Conservation (phyloP, 2,329 filamentous ascomycete genomes). For the Neophaeococcomyces aloes region DNA sequence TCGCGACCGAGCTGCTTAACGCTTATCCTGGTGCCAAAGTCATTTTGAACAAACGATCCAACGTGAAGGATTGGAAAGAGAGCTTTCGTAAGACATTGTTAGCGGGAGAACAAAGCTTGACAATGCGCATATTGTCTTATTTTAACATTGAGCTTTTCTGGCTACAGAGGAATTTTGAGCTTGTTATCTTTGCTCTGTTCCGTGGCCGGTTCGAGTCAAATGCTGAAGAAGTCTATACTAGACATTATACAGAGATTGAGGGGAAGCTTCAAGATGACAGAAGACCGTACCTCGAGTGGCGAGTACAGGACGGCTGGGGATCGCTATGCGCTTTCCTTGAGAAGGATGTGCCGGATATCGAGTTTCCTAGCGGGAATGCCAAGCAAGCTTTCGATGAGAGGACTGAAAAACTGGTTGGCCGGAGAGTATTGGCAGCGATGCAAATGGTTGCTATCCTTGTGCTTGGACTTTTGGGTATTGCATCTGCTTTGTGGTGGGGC, state of each 20-base stretch:
- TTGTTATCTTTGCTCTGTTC: background rate
- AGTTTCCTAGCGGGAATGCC: conserved; percentile 29
- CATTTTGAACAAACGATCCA: background rate
- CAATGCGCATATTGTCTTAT: too few species aligned
- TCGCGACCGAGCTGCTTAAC: conserved; percentile 27
- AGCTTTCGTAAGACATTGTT: background rate
- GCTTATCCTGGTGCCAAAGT: conserved; percentile 26
- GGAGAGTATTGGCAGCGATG: too few species aligned
- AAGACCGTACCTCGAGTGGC: conserved; percentile 21
- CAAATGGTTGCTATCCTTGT: too few species aligned
- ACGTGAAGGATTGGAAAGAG: background rate
- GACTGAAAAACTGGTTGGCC: too few species aligned
- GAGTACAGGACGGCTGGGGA: conserved; percentile 25
- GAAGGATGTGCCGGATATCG: conserved; percentile 26
- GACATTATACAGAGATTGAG: background rate
- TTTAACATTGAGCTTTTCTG: background rate
- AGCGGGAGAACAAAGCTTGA: background rate
- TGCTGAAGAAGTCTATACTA: too few species aligned
- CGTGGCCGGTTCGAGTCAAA: background rate
- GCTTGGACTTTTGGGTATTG: too few species aligned
- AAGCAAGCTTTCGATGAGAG: too few species aligned
- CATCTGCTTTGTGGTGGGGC: too few species aligned
- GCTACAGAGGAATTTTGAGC: background rate
- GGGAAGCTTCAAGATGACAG: background rate
- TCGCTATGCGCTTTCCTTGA: conserved; percentile 29